These are phyloP conservation scores for Beauveria pseudobassiana DNA, from an alignment of 2,329 filamentous ascomycete species.

Conservation along the genomic window DNA sequence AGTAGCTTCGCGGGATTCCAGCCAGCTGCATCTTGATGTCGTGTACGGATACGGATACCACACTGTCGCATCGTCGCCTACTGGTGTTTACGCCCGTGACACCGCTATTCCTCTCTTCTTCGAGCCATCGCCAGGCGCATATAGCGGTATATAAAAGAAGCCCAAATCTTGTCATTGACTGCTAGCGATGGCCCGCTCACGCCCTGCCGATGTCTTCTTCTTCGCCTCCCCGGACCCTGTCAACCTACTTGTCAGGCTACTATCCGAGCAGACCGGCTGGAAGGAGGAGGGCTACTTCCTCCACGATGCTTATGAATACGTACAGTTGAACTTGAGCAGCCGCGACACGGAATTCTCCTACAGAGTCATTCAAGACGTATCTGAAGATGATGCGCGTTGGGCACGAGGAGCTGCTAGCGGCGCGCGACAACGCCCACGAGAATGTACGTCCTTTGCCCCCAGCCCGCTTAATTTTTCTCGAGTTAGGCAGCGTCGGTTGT, in stretches of 20 bases:
- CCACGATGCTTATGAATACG: not conserved
- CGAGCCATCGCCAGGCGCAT: too few relatives aligned
- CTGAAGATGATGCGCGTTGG: not conserved
- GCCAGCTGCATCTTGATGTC: too few relatives aligned
- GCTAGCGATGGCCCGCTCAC: not conserved
- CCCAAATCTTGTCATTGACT: too few relatives aligned
- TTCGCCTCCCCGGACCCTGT: not conserved
- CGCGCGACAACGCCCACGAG: not conserved
- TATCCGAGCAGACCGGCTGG: not conserved
- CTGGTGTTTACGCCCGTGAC: too few relatives aligned
- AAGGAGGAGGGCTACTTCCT: not conserved
- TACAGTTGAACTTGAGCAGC: not conserved
- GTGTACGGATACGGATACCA: too few relatives aligned
- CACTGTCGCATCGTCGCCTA: too few relatives aligned
- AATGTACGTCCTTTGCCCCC: not conserved
- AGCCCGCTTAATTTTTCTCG: not conserved
- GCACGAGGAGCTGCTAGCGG: not conserved
- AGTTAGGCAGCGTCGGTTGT: not conserved
- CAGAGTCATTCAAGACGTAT: not conserved
- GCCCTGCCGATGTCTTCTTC: not conserved
- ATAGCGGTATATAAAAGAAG: too few relatives aligned
- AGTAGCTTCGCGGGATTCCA: too few relatives aligned
- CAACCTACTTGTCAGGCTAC: not conserved
- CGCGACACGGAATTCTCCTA: not conserved
- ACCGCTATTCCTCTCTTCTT: too few relatives aligned